Base-by-base conservation (phyloP, 768 basidiomycete genomes). In the Pluteus cervinus region DNA sequence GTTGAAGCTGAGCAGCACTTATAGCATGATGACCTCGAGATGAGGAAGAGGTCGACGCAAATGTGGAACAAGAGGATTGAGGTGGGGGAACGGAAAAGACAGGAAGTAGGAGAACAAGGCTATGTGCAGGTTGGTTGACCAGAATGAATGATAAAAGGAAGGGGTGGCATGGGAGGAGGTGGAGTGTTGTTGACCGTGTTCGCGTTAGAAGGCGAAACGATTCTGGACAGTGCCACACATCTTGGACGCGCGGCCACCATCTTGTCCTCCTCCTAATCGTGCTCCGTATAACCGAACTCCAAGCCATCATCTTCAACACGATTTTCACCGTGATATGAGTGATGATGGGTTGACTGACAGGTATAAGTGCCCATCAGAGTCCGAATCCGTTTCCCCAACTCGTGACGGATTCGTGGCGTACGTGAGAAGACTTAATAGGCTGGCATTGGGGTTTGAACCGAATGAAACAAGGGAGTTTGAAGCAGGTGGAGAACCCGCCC, bases 211-310 rank as follows among this genome's bases (percentile, higher is more conserved):
- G 41, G 16, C 21, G 31, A 39, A 2, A 52, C 46, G 50, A 61
- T 60, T 14, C 49, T 49, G 20, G 58, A 48, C 4, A 54, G 53
- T 1, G 63, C 63, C 4, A 61, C 54, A 14, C 68, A 66, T 8
- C 73, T 65, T 8, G 69, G 65, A 21, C 71, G 71, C 4, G 79
- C 77, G 1, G 84, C 86, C 33, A 86, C 76, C 0, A 85, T 87
- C 33, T 68, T 63, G 48, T 87, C 84, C 38, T 85, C 83, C 39
- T 65, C 64, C n/a, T n/a, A n/a, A 18, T 63, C n/a, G n/a, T n/a
- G n/a, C n/a, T 57, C n/a, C n/a, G n/a, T n/a, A n/a, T n/a, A 68
- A 1, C 71, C 76, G 21, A 73, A 61, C n/a, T 79, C 77, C 7
- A 68, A 73, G 24, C 69, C 71, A 56, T 73, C 40, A 60, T 57